Conservation (phyloP, 371 early-diverging fungal genomes). For the Umbelopsis sp. region DNA sequence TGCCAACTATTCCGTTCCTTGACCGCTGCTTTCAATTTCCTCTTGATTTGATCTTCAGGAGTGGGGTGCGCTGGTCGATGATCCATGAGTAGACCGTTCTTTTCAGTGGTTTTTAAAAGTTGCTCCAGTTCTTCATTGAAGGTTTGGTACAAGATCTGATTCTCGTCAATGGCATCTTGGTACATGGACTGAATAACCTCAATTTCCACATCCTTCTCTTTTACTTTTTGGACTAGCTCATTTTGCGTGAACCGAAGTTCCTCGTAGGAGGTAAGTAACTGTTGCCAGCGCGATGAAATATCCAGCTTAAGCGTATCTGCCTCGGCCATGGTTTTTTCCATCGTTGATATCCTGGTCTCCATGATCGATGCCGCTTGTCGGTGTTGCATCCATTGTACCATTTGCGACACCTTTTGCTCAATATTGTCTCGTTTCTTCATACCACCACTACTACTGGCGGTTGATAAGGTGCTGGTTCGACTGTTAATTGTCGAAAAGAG, state of each 20-base stretch:
- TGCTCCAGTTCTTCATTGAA: conserved; percentile 34
- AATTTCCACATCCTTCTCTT: conserved; percentile 31
- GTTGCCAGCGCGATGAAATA: conserved; percentile 19
- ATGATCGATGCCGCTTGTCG: background rate
- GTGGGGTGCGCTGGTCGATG: conserved; percentile 5
- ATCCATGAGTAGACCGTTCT: background rate
- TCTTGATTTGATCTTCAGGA: background rate
- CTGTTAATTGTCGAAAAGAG: background rate
- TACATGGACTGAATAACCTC: conserved; percentile 19
- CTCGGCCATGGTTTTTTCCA: conserved; percentile 25
- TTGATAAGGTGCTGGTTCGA: conserved; percentile 1
- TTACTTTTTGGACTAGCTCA: background rate
- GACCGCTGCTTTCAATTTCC: conserved; percentile 20
- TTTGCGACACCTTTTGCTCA: conserved; percentile 6
- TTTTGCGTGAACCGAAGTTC: conserved; percentile 22
- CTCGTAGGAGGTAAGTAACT: conserved; percentile 27
- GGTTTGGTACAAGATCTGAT: conserved; percentile 26
- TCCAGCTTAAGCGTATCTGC: conserved; percentile 27
- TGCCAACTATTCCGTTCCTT: conserved; percentile 16
- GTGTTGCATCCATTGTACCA: conserved; percentile 11
- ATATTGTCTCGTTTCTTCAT: background rate
- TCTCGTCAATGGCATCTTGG: conserved; percentile 26
- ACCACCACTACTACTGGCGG: background rate
- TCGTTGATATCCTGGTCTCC: background rate
- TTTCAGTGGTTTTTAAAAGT: conserved; percentile 13